Conservation (phyloP, 352 stramenopile genomes). For the Globisporangium viniferum region DNA sequence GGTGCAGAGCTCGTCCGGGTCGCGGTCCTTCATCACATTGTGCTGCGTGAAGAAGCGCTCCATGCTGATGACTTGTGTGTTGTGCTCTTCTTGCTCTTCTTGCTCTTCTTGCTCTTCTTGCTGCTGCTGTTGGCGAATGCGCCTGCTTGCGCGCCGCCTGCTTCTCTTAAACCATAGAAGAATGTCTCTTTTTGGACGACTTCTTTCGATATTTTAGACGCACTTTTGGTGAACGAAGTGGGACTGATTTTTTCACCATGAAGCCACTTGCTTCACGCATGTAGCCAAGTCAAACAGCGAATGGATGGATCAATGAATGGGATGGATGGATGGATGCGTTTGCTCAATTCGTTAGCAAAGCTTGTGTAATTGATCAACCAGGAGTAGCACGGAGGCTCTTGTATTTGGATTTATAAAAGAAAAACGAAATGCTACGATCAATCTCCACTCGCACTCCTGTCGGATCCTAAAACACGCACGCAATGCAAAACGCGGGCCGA, state of each 20-base stretch:
- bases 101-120: conserved; percentile 11
- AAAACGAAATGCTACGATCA: conserved; percentile 7
- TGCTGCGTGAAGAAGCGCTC: conserved; percentile 83
- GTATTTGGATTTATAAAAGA: conserved; percentile 13
- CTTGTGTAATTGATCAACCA: background rate
- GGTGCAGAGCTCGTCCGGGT: conserved; percentile 53
- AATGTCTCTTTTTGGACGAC: background rate
- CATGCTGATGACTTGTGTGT: conserved; percentile 26
- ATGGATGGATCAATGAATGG: background rate
- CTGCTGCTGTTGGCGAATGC: conserved; percentile 4
- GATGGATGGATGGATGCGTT: background rate
- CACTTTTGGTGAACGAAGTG: background rate
- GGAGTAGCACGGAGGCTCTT: conserved; percentile 1
- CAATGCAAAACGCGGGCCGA: conserved; percentile 8
- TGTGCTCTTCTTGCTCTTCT: conserved; percentile 11
- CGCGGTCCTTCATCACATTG: conserved; percentile 67
- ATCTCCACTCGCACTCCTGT: background rate
- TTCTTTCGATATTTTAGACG: conserved; percentile 7
- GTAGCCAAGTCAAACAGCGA: background rate
- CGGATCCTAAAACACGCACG: conserved; percentile 8
- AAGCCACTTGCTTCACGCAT: background rate
- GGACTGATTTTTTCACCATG: background rate
- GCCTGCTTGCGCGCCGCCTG: background rate
- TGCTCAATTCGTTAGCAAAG: background rate
- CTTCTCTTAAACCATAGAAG: background rate